Conservation (phyloP, 129 eudicot species). For the Centaurea solstitialis region DNA sequence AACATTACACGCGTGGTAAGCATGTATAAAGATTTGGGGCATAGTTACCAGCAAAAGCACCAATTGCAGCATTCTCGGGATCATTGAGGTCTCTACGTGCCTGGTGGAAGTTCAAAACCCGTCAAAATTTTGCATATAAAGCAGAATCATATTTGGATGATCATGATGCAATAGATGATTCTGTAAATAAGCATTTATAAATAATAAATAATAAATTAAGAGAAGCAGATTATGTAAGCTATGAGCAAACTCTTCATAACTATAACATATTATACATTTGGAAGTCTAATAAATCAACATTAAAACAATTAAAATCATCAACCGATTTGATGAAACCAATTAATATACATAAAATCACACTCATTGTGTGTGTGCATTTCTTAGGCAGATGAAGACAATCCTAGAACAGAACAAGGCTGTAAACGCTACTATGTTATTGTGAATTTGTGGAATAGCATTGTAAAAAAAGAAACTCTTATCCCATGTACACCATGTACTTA, state of each 20-base stretch:
- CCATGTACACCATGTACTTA: background rate
- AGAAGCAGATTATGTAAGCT: too few relatives aligned
- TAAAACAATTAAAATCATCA: background rate
- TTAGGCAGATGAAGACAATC: background rate
- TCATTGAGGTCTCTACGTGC: slow-evolving; percentile 90
- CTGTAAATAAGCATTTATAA: background rate
- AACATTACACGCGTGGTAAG: background rate
- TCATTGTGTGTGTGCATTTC: background rate
- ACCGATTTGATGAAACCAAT: background rate
- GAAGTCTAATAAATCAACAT: background rate
- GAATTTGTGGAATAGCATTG: too few relatives aligned
- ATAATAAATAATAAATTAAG: background rate
- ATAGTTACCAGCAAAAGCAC: slow-evolving; percentile 93
- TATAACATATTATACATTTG: background rate
- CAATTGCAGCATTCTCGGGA: slow-evolving; percentile 93
- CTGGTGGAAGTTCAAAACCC: slow-evolving; percentile 35
- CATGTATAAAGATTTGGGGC: background rate
- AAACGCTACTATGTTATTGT: background rate
- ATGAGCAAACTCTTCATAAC: background rate
- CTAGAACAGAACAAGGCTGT: background rate
- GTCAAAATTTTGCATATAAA: slow-evolving; percentile 14
- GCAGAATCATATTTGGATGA: background rate
- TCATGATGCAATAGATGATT: slow-evolving; percentile 8
- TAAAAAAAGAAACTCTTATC: too few relatives aligned
- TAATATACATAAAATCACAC: too few relatives aligned